Evolutionary conservation across 2,329 filamentous ascomycete species (phyloP).

Genomic region (Monilinia vaccinii-corymbosi): DNA sequence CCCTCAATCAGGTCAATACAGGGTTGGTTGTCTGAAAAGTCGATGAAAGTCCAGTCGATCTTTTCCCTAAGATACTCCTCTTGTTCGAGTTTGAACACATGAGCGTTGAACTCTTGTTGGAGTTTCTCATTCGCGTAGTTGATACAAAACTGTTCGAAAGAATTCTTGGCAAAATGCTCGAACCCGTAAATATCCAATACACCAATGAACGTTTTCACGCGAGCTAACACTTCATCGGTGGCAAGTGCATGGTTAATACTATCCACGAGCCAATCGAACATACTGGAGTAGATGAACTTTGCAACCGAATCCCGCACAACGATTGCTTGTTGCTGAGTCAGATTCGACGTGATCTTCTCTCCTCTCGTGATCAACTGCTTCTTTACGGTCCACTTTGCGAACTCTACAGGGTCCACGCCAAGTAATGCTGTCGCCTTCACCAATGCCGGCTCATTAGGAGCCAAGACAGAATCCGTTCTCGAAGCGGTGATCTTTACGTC

Average conservation of each 20-base stretch:
- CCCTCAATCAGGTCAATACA: conserved; percentile 98
- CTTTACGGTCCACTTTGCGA: conserved; percentile 98
- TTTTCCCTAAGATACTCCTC: conserved; percentile 94
- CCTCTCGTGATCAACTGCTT: conserved; percentile 95
- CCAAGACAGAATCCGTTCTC: conserved; percentile 76
- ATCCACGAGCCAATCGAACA: conserved; percentile 99
- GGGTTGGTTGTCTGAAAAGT: conserved; percentile 98
- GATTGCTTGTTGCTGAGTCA: conserved; percentile 85
- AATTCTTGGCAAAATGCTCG: conserved; percentile 99
- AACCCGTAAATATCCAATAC: conserved; percentile 99
- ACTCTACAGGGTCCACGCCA: conserved; percentile 76
- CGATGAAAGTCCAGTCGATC: conserved; percentile 99
- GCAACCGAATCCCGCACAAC: conserved; percentile 96
- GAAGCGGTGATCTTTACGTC: conserved; percentile 94
- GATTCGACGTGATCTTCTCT: conserved; percentile 94
- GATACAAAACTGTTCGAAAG: conserved; percentile 99
- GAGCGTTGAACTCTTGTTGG: conserved; percentile 98
- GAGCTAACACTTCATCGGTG: conserved; percentile 73
- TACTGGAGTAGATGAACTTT: conserved; percentile 96
- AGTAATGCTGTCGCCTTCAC: conserved; percentile 75
- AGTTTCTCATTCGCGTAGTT: conserved; percentile 99
- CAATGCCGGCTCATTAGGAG: conserved; percentile 72
- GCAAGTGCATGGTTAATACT: conserved; percentile 88
- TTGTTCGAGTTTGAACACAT: conserved; percentile 98
- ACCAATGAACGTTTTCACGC: conserved; percentile 86